Base-by-base conservation (phyloP, 2,329 filamentous ascomycete genomes). In the Dothiorella sarmentorum region DNA sequence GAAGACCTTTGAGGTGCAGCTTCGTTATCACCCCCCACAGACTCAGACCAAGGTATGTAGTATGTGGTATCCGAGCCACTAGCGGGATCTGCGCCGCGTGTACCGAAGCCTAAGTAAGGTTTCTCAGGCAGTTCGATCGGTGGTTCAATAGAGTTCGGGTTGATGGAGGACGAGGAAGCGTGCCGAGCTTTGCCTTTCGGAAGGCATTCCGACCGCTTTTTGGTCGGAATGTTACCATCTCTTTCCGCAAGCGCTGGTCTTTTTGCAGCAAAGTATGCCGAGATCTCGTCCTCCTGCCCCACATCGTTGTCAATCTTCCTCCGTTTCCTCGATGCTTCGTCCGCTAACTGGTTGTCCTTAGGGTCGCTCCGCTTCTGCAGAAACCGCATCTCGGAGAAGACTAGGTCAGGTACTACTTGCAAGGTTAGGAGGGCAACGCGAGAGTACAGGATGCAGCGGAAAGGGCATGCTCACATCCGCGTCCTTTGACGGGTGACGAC, bases 361-460 rank as follows among this genome's bases (percentile, higher is more conserved):
- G 66, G 61, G 38, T 63, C 66, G 59, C 63, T 66, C 15, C 71
- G 67, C 58, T 73, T 73, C 57, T 75, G 74, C 40, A 81, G 64
- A 61, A 80, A 81, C 22, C 71, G 75, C 75, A 80, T 78, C 63
- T 80, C 77, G 26, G 78, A 78, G 66, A 81, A 81, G 26, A 77
- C 75, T 38, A 80, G 71, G 66, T 81, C 78, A 26, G 78, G 78
- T 52, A 81, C 79, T 81, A 63, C 59, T 61, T 40, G 42, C 45
- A 47, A 61, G 53, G 55, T 69, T 60, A 72, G 63, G 40, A 57
- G 62, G 63, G 37, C 58, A 45, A 60, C 44, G 56, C 45, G 33
- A 57, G 60, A 58, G 56, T 56, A 58, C 58, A 49, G 49, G 29
- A 38, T 27, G 43, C 58, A 62, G 59, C 59, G 57, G 56, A 56